These are phyloP conservation scores for Ligustrum vulgare DNA, from an alignment of 257 asterid species.

Conservation along the genomic window DNA sequence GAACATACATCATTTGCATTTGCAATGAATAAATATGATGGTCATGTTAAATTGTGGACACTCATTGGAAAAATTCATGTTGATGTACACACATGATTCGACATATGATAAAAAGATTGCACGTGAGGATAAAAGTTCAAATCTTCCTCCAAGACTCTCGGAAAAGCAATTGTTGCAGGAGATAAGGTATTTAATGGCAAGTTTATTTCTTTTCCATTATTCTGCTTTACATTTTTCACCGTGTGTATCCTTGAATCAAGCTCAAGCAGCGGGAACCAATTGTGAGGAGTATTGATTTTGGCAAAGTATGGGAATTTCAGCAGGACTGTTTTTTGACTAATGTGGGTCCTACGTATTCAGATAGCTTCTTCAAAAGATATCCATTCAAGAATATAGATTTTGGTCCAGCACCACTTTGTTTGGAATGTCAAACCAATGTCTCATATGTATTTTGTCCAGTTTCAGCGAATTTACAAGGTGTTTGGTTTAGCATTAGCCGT, in stretches of 20 bases:
- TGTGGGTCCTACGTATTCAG: conserved; percentile 45
- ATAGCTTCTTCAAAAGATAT: conserved; percentile 27
- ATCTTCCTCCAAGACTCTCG: conserved; percentile 28
- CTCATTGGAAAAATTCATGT: conserved; percentile 7
- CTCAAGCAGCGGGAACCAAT: conserved; percentile 11
- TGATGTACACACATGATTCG: conserved; percentile 4
- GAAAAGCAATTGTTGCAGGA: conserved; percentile 39
- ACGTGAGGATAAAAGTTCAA: conserved; percentile 19
- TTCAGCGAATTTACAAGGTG: background rate
- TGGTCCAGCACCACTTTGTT: conserved; percentile 26
- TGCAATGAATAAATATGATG: background rate
- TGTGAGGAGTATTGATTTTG: conserved; percentile 33
- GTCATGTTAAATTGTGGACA: no score
- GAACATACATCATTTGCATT: background rate
- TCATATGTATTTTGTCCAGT: conserved; percentile 14
- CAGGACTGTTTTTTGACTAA: conserved; percentile 46
- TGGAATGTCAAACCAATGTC: conserved; percentile 22
- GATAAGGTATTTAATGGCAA: conserved; percentile 34
- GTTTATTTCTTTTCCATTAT: conserved; percentile 14
- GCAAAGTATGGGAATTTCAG: background rate
- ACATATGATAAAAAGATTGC: conserved; percentile 20
- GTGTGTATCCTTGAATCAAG: conserved; percentile 1
- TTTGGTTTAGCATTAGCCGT: background rate
- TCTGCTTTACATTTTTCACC: conserved; percentile 16
- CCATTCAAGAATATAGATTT: conserved; percentile 32